A percentile compares a stretch with the other conserved stretches of the same genome.
Evolutionary conservation across 805 yeast genomes (phyloP).

Genomic region (Lipomyces starkeyi): DNA sequence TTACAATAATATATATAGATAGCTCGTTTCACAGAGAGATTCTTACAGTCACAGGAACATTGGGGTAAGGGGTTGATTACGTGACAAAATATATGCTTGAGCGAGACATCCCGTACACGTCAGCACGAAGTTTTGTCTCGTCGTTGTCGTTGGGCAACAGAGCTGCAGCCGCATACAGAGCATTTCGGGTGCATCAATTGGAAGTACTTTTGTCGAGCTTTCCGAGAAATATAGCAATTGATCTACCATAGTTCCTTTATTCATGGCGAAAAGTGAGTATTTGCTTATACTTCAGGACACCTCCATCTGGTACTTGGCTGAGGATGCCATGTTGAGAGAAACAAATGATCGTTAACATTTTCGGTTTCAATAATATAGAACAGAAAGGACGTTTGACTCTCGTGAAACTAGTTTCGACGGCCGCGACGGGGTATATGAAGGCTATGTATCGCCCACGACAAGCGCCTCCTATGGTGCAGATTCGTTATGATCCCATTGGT

Average conservation of each 20-base stretch:
- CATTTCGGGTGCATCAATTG: neutral
- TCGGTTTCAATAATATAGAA: conserved; percentile 45
- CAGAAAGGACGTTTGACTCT: conserved; percentile 80
- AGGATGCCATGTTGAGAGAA: too few relatives aligned
- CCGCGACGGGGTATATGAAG: conserved; percentile 86
- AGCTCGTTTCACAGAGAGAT: too few relatives aligned
- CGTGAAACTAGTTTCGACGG: conserved; percentile 84
- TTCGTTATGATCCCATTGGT: conserved; percentile 81
- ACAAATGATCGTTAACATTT: neutral
- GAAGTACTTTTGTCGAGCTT: neutral
- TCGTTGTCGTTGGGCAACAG: neutral
- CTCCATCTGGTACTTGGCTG: too few relatives aligned
- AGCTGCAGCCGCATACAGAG: neutral
- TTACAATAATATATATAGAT: too few relatives aligned
- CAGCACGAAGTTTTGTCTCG: neutral
- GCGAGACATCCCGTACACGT: neutral
- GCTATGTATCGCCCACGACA: conserved; percentile 82
- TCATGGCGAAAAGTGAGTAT: neutral
- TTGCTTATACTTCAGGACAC: neutral
- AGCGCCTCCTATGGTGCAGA: conserved; percentile 76
- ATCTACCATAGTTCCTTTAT: neutral
- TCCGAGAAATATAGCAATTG: neutral
- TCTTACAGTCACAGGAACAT: too few relatives aligned
- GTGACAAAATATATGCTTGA: neutral
- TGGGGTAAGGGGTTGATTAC: neutral